These are phyloP conservation scores for Lipomyces yamanashiensis DNA, from an alignment of 805 yeast species.

Conservation along the genomic window DNA sequence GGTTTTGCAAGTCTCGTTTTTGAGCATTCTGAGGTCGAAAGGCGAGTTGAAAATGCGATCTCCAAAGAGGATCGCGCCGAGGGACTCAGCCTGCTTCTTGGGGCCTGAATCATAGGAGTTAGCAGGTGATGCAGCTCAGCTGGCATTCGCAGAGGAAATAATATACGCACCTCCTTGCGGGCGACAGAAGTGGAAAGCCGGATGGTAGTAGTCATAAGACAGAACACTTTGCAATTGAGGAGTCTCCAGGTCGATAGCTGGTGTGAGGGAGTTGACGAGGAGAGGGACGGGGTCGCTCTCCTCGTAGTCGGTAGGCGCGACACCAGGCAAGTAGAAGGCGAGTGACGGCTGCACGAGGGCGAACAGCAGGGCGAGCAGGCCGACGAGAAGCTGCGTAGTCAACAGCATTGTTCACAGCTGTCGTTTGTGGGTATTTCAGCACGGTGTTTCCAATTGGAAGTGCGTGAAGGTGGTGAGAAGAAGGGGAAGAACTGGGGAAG, in stretches of 20 bases:
- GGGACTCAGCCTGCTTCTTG: slow-evolving; percentile 77
- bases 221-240: slow-evolving; percentile 42
- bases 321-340: slow-evolving; percentile 92
- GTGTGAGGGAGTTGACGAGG: slow-evolving; percentile 88
- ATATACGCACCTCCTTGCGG: slow-evolving; percentile 61
- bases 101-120: slow-evolving; percentile 28
- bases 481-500: no score
- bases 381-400: not conserved
- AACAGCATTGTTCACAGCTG: not conserved
- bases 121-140: no score
- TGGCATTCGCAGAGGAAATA: not conserved
- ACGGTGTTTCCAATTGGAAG: no score
- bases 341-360: slow-evolving; percentile 34
- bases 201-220: slow-evolving; percentile 66
- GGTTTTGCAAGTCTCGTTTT: slow-evolving; percentile 67
- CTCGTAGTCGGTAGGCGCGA: slow-evolving; percentile 88
- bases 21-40: slow-evolving; percentile 75
- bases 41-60: slow-evolving; percentile 95
- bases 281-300: slow-evolving; percentile 75
- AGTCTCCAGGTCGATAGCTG: slow-evolving; percentile 57
- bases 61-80: slow-evolving; percentile 93
- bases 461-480: no score
- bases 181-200: slow-evolving; percentile 78
- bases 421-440: no score
- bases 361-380: not conserved